Evolutionary conservation across 441 rosid species (phyloP).

Genomic region (Rhodomyrtus psidioides): DNA sequence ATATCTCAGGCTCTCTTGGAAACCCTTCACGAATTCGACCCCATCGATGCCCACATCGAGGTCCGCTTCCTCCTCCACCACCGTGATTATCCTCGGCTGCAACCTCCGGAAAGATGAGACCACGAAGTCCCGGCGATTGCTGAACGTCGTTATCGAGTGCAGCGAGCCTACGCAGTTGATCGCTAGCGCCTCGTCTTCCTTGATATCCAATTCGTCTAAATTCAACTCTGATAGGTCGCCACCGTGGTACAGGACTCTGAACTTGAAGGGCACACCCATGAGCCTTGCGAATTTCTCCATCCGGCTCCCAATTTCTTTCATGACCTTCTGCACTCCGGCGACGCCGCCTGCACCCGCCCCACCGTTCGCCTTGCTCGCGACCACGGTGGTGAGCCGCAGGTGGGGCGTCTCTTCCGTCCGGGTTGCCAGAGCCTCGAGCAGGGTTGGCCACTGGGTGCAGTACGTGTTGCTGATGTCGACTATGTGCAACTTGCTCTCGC

Average conservation of each 20-base stretch:
- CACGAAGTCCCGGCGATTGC: constrained; percentile 43
- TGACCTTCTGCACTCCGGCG: constrained; percentile 43
- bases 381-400: constrained; percentile 56
- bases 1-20: constrained; percentile 69
- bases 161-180: constrained; percentile 62
- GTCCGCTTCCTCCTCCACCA: constrained; percentile 92
- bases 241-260: constrained; percentile 60
- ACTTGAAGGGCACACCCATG: constrained; percentile 94
- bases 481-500: constrained; percentile 70
- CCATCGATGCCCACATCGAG: constrained; percentile 55
- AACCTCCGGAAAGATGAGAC: constrained; percentile 46
- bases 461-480: constrained; percentile 76
- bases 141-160: constrained; percentile 42
- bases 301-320: constrained; percentile 80
- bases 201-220: constrained; percentile 35
- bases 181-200: constrained; percentile 69
- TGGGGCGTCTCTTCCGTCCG: constrained; percentile 82
- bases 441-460: constrained; percentile 98
- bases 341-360: constrained; percentile 6
- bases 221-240: constrained; percentile 69
- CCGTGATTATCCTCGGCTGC: constrained; percentile 64
- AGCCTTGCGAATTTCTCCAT: constrained; percentile 94
- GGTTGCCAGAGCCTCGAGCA: constrained; percentile 87
- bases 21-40: constrained; percentile 54
- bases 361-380: constrained; percentile 21